Percentiles rank a stretch among this genome's conserved stretches.
Evolutionary conservation across 2,329 filamentous ascomycete genomes (phyloP).

Genomic region (Tolypocladium guangdongense): DNA sequence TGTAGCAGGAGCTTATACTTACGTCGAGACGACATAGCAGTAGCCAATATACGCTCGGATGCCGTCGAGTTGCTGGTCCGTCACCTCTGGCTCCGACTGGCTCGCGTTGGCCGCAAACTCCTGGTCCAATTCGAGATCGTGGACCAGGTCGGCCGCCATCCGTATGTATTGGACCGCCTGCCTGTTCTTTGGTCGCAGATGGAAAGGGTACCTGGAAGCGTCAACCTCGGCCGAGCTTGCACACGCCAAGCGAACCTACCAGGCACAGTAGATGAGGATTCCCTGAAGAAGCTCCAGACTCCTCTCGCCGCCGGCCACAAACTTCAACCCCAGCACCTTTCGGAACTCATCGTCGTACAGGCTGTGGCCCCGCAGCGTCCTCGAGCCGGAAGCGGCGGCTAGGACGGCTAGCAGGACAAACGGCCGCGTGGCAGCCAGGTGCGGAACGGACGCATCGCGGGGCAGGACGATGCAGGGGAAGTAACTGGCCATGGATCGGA

Average conservation of each 20-base stretch:
- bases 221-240: not conserved
- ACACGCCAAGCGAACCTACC: conserved; percentile 24
- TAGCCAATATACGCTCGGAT: conserved; percentile 35
- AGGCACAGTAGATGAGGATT: conserved; percentile 44
- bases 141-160: conserved; percentile 39
- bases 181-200: conserved; percentile 39
- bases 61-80: conserved; percentile 23
- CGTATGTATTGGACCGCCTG: conserved; percentile 39
- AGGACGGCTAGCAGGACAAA: conserved; percentile 45
- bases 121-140: conserved; percentile 38
- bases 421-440: conserved; percentile 33
- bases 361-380: conserved; percentile 37
- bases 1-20: conserved; percentile 7
- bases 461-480: conserved; percentile 33
- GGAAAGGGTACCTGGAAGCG: conserved; percentile 40
- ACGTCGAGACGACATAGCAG: conserved; percentile 33
- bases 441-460: conserved; percentile 28
- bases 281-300: conserved; percentile 46
- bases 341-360: conserved; percentile 48
- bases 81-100: not conserved
- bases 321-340: conserved; percentile 44
- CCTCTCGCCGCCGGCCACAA: conserved; percentile 45
- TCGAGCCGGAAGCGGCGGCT: conserved; percentile 35
- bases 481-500: conserved; percentile 30
- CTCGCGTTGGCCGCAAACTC: conserved; percentile 11